Evolutionary conservation across 768 basidiomycete species (phyloP).

Genomic region (Amanita rubescens): DNA sequence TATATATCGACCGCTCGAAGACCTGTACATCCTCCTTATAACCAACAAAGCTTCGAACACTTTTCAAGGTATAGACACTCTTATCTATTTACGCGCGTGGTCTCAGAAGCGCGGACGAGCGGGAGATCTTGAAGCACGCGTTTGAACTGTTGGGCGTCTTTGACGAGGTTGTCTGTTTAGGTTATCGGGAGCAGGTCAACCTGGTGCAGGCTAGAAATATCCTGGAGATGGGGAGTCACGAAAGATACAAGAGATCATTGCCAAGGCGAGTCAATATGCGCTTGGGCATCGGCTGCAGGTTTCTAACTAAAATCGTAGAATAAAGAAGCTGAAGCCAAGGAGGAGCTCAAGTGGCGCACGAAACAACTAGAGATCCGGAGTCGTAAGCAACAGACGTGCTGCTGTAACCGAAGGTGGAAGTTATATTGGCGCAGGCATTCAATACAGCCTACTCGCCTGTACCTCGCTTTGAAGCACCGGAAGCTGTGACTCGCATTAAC

Average conservation of each 20-base stretch:
- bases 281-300: background rate
- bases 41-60: slow-evolving; percentile 99
- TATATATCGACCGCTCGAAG: slow-evolving; percentile 94
- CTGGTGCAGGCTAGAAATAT: slow-evolving; percentile 73
- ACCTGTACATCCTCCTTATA: slow-evolving; percentile 94
- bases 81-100: slow-evolving; percentile 93
- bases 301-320: slow-evolving; percentile 43
- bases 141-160: slow-evolving; percentile 95
- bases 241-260: slow-evolving; percentile 97
- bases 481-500: slow-evolving; percentile 29
- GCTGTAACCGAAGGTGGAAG: slow-evolving; percentile 40
- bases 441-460: slow-evolving; percentile 67
- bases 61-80: slow-evolving; percentile 93
- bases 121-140: slow-evolving; percentile 83
- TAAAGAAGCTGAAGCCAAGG: slow-evolving; percentile 98
- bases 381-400: slow-evolving; percentile 81
- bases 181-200: slow-evolving; percentile 75
- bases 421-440: slow-evolving; percentile 61
- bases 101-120: slow-evolving; percentile 79
- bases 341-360: slow-evolving; percentile 95
- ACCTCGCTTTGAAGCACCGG: slow-evolving; percentile 63
- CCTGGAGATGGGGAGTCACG: slow-evolving; percentile 86
- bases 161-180: slow-evolving; percentile 92
- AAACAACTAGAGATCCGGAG: slow-evolving; percentile 98
- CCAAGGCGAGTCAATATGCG: slow-evolving; percentile 50